Evolutionary conservation across 192 early-diverging fungal genomes (phyloP).

Genomic region (Podila epicladia): DNA sequence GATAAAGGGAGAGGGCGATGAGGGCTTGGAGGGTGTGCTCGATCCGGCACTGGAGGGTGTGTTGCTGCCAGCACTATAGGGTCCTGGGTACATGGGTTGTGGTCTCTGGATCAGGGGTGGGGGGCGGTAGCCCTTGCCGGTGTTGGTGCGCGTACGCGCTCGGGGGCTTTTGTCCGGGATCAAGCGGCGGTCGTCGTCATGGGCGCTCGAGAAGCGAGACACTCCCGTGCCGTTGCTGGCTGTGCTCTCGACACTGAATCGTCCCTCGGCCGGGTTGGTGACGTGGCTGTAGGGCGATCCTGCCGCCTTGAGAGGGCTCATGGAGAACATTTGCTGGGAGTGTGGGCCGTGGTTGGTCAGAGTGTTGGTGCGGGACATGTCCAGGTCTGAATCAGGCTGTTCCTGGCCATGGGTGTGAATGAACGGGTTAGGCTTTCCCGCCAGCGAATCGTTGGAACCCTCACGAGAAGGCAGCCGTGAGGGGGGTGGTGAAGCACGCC

Average conservation of each 20-base stretch:
- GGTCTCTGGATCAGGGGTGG: constrained; percentile 4
- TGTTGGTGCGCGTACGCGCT: background rate
- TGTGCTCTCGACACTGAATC: constrained; percentile 37
- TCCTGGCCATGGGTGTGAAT: background rate
- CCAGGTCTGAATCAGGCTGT: background rate
- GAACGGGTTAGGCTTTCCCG: constrained; percentile 9
- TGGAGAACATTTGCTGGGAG: background rate
- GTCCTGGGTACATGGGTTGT: background rate
- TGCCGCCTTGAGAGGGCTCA: constrained; percentile 12
- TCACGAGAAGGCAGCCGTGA: background rate
- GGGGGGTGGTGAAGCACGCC: background rate
- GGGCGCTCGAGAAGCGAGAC: constrained; percentile 15
- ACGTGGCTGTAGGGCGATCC: background rate
- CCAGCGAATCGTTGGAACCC: background rate
- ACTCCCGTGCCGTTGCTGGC: constrained; percentile 34
- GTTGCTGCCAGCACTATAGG: background rate
- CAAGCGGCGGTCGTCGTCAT: constrained; percentile 18
- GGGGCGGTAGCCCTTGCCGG: constrained; percentile 18
- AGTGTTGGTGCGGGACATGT: background rate
- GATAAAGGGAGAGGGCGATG: constrained; percentile 8
- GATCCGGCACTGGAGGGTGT: background rate
- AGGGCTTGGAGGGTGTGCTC: background rate
- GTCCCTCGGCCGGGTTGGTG: background rate
- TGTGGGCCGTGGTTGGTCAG: constrained; percentile 1
- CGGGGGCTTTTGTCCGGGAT: background rate